Evolutionary conservation across 202 grass and related monocot species (phyloP).

Genomic region (Eragrostis tef): DNA sequence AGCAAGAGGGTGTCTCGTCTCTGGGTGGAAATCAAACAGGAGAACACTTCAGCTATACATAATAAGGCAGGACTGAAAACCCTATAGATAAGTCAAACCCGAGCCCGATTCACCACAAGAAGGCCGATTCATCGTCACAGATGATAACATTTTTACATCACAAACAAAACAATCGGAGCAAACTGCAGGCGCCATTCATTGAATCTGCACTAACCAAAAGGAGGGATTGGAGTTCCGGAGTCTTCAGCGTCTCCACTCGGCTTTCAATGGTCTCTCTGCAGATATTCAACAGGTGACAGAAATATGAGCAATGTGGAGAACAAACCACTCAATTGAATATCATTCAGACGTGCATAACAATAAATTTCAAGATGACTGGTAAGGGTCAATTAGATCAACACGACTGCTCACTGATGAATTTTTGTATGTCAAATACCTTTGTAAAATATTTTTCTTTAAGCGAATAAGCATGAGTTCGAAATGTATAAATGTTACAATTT

Average conservation of each 20-base stretch:
- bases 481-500: background rate
- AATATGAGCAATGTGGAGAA: background rate
- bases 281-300: background rate
- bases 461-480: background rate
- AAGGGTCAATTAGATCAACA: background rate
- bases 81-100: slow-evolving; percentile 59
- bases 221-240: background rate
- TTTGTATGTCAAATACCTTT: too few relatives aligned
- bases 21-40: slow-evolving; percentile 13
- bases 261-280: slow-evolving; percentile 64
- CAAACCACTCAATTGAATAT: background rate
- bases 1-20: background rate
- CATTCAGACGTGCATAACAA: background rate
- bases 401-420: background rate
- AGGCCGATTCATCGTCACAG: slow-evolving; percentile 16
- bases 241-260: slow-evolving; percentile 68
- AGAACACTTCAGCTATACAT: slow-evolving; percentile 61
- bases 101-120: slow-evolving; percentile 45
- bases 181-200: slow-evolving; percentile 21
- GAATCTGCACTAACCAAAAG: slow-evolving; percentile 20
- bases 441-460: background rate
- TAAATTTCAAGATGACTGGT: background rate
- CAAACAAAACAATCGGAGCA: slow-evolving; percentile 53
- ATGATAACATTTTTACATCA: slow-evolving; percentile 54
- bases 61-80: slow-evolving; percentile 49